Evolutionary conservation across 2,329 filamentous ascomycete species (phyloP).

Genomic region (Colletotrichum gigasporum): DNA sequence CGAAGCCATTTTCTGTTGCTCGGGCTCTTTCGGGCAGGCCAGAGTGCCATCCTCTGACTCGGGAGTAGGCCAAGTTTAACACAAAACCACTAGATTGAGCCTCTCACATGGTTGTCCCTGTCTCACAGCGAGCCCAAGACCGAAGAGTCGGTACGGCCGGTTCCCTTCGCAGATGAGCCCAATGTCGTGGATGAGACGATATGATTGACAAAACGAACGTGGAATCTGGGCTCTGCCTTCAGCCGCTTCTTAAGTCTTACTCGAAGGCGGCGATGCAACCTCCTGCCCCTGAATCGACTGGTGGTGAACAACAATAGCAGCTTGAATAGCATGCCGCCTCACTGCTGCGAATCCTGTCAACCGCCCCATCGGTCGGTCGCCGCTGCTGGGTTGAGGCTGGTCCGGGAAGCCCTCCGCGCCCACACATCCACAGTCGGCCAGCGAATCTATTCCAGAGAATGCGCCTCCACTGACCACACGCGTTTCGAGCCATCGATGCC

Average conservation of each 20-base stretch:
- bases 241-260: not conserved
- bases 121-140: not conserved
- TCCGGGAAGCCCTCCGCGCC: conserved; percentile 9
- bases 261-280: not conserved
- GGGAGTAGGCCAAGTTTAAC: not conserved
- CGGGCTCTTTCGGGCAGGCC: conserved; percentile 5
- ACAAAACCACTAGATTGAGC: conserved; percentile 25
- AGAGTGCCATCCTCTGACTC: conserved; percentile 15
- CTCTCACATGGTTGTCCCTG: conserved; percentile 3
- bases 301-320: not conserved
- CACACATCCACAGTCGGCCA: not conserved
- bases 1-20: conserved; percentile 12
- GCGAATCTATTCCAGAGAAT: conserved; percentile 5
- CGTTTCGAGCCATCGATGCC: conserved; percentile 30
- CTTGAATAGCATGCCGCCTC: not conserved
- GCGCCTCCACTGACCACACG: conserved; percentile 12
- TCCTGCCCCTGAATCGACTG: not conserved
- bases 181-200: conserved; percentile 2
- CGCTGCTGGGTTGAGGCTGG: conserved; percentile 16
- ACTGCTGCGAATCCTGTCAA: not conserved
- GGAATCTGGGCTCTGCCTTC: not conserved
- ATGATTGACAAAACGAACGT: not conserved
- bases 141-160: not conserved
- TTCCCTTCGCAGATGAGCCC: not conserved
- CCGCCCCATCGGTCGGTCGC: not conserved